Evolutionary conservation across 2,329 filamentous ascomycete genomes (phyloP).

Genomic region (Aureobasidium sp.): DNA sequence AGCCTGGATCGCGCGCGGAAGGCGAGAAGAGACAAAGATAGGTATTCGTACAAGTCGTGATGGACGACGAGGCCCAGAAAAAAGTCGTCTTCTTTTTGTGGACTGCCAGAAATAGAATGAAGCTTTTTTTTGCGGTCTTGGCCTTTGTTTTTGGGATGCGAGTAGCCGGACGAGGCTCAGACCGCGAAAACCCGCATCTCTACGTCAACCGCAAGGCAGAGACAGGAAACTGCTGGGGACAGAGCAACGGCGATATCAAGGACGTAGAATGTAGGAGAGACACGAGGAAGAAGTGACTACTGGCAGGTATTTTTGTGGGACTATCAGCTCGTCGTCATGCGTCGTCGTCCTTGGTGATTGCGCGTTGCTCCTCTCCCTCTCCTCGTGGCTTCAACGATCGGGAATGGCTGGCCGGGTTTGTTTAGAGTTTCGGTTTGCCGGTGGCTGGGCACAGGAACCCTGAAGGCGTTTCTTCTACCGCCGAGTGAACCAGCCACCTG

Average conservation of each 20-base stretch:
- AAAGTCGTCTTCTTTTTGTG: too few species aligned
- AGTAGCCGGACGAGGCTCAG: conserved; percentile 7
- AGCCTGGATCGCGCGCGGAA: background rate
- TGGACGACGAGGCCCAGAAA: background rate
- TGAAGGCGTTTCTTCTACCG: background rate
- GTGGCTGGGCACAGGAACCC: background rate
- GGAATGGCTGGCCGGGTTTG: conserved; percentile 7
- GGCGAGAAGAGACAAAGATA: background rate
- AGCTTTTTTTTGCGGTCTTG: conserved; percentile 4
- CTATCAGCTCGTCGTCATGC: conserved; percentile 12
- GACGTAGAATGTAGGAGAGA: background rate
- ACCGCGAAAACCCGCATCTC: conserved; percentile 10
- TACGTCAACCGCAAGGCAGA: conserved; percentile 7
- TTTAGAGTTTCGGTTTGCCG: conserved; percentile 4
- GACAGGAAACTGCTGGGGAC: conserved; percentile 7
- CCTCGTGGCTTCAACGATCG: conserved; percentile 9
- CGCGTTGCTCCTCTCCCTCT: too few species aligned
- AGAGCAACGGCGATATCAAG: background rate
- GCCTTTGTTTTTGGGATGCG: background rate
- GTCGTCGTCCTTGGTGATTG: too few species aligned
- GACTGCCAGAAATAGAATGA: conserved; percentile 5
- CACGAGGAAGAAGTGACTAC: conserved; percentile 3
- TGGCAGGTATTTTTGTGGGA: conserved; percentile 12
- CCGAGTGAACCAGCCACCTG: conserved; percentile 9
- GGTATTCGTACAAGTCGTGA: background rate